Percentiles rank a stretch among this genome's conserved stretches.
phyloP scores from a whole-genome alignment of 371 early-diverging fungal genomes.

The Rhizopus arrhizus region DNA sequence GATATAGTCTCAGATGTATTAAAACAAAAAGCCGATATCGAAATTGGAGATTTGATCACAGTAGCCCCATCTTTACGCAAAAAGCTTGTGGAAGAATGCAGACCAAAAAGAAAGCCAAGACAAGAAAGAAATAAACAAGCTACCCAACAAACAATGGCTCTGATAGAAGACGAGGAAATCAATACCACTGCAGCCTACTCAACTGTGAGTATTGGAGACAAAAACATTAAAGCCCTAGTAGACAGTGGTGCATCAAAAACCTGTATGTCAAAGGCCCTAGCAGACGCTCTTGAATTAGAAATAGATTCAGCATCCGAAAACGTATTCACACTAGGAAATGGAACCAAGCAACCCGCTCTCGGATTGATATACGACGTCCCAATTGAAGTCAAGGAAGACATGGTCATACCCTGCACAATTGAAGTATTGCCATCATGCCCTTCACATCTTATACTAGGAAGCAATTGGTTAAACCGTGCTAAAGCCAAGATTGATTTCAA shows the following conservation, averaged over 20 bases:
- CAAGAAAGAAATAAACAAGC: background rate
- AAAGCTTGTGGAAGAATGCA: background rate
- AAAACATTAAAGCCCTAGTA: background rate
- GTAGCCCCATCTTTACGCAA: background rate
- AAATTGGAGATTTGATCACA: background rate
- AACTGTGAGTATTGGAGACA: background rate
- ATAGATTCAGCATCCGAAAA: slow-evolving; percentile 1
- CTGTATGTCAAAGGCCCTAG: slow-evolving; percentile 3
- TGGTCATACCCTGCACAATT: background rate
- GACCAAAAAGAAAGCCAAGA: background rate
- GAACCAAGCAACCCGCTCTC: slow-evolving; percentile 9
- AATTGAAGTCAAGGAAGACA: background rate
- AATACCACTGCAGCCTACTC: slow-evolving; percentile 8
- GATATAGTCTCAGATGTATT: background rate
- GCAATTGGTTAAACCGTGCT: slow-evolving; percentile 1
- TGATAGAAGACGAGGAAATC: slow-evolving; percentile 2
- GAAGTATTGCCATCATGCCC: slow-evolving; percentile 9
- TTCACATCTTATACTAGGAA: slow-evolving; percentile 4
- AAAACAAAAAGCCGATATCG: slow-evolving; percentile 2
- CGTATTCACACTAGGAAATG: slow-evolving; percentile 9
- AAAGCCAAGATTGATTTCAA: slow-evolving; percentile 3
- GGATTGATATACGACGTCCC: slow-evolving; percentile 12
- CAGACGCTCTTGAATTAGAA: background rate
- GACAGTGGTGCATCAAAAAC: slow-evolving; percentile 4
- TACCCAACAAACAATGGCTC: background rate